Percentiles rank a stretch among this genome's conserved stretches.
phyloP scores from a whole-genome alignment of 306 rosid species.

The Nissolia schottii region DNA sequence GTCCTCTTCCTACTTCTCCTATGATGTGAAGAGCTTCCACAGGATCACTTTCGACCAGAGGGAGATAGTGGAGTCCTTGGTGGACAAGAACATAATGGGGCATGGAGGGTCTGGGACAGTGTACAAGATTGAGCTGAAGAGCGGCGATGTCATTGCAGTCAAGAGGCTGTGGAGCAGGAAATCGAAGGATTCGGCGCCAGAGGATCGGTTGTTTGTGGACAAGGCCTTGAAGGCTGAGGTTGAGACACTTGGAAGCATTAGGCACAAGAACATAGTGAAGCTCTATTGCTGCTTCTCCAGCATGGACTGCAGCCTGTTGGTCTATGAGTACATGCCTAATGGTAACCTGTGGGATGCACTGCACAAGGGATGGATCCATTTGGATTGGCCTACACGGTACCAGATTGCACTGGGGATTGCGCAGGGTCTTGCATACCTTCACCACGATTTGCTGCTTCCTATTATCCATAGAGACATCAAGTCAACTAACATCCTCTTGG shows the following conservation, averaged over 20 bases:
- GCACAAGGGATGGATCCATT: constrained; percentile 58
- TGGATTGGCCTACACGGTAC: constrained; percentile 92
- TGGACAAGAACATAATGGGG: constrained; percentile 85
- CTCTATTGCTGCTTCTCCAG: constrained; percentile 78
- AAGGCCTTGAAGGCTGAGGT: constrained; percentile 81
- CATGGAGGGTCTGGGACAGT: constrained; percentile 96
- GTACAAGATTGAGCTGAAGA: constrained; percentile 65
- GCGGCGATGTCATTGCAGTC: constrained; percentile 78
- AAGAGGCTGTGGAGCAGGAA: constrained; percentile 62
- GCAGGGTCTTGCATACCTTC: constrained; percentile 92
- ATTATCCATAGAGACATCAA: constrained; percentile 91
- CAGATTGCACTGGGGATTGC: constrained; percentile 80
- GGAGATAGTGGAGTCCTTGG: constrained; percentile 69
- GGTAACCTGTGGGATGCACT: constrained; percentile 96
- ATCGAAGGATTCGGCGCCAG: constrained; percentile 47
- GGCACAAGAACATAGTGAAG: constrained; percentile 93
- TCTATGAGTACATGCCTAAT: constrained; percentile 89
- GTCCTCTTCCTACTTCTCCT: constrained; percentile 62
- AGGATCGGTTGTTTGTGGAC: constrained; percentile 51
- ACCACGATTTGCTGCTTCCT: constrained; percentile 77
- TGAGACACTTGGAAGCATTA: constrained; percentile 80
- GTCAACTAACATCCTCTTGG: constrained; percentile 81
- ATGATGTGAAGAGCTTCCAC: constrained; percentile 86
- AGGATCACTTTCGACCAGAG: constrained; percentile 63
- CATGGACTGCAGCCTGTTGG: constrained; percentile 63